Evolutionary conservation across 1,284 basidiomycete genomes (phyloP).

Genomic region (Cutaneotrichosporon mucoides): DNA sequence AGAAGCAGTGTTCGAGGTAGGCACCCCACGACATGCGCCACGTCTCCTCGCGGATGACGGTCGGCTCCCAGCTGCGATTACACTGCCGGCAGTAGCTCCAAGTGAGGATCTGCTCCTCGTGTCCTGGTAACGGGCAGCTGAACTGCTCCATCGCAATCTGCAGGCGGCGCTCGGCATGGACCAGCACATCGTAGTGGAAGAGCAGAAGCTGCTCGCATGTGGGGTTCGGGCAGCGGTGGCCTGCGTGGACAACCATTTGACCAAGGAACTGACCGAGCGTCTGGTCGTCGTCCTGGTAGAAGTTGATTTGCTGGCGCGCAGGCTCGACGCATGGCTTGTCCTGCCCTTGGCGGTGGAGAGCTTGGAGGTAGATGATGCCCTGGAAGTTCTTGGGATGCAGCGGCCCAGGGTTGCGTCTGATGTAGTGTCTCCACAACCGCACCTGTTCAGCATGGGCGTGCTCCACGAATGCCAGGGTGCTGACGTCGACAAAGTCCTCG

Average conservation of each 20-base stretch:
- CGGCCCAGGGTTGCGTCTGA: conserved; percentile 72
- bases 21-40: conserved; percentile 56
- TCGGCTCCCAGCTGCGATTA: conserved; percentile 75
- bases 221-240: conserved; percentile 68
- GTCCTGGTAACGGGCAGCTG: conserved; percentile 49
- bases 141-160: conserved; percentile 81
- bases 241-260: conserved; percentile 63
- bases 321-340: conserved; percentile 53
- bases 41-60: conserved; percentile 86
- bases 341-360: conserved; percentile 44
- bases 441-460: conserved; percentile 78
- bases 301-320: conserved; percentile 66
- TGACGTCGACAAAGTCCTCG: conserved; percentile 62
- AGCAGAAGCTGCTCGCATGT: conserved; percentile 75
- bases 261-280: conserved; percentile 92
- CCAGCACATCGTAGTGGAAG: conserved; percentile 80
- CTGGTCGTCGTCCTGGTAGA: conserved; percentile 88
- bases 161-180: conserved; percentile 81
- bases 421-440: conserved; percentile 87
- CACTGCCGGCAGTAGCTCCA: conserved; percentile 89
- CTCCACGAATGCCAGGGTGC: conserved; percentile 64
- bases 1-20: conserved; percentile 54
- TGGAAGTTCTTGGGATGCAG: conserved; percentile 92
- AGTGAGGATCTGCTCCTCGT: conserved; percentile 72
- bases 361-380: conserved; percentile 57